Base-by-base conservation (phyloP, 805 yeast genomes). In the Blastobotrys attinorum region DNA sequence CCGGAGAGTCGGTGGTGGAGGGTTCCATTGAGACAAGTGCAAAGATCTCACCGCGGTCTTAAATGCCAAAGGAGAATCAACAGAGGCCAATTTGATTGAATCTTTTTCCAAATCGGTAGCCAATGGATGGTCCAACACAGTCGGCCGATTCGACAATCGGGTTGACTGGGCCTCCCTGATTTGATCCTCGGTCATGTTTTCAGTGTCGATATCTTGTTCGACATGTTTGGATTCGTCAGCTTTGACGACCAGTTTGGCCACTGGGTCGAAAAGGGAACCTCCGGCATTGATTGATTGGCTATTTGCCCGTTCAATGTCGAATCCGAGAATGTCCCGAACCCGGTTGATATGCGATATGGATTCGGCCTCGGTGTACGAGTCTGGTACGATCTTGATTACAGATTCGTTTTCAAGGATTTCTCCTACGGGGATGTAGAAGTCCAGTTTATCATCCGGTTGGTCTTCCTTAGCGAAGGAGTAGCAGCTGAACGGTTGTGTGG, bases 21-120 rank as follows among this genome's bases (percentile, higher is more conserved):
- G 96, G 51, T 84, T 81, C 92, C 96, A 90, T 43, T 77, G 75
- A 11, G 96, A 84, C 40, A 87, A 60, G 42, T 71, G 75, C 48
- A 92, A 64, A 6, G 90, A 83, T 43, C 72, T 70, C 15, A 76
- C 67, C 8, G 63, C 62, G n/a, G 68, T 59, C 22, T 44, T 47
- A 11, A 25, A 8, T 7, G 29, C 11, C 11, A 25, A 8, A n/a
- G 58, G 57, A 21, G 59, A 37, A 6, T 43, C 44, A 27, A 53
- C 52, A 31, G 53, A 54, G 16, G 37, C 20, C 31, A 37, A n/a
- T 11, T 29, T 16, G 15, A 22, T n/a, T 5, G 46, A 23, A n/a
- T 56, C 44, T n/a, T 53, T 31, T 23, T 53, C 55, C n/a, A 39
- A 42, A 15, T 54, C 35, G 25, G 51, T 53, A 16, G 42, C 43